Evolutionary conservation across 2,329 filamentous ascomycete species (phyloP), one percentile per base, ranked within the genome.

Genomic region (Daldinia eschscholtzii): DNA sequence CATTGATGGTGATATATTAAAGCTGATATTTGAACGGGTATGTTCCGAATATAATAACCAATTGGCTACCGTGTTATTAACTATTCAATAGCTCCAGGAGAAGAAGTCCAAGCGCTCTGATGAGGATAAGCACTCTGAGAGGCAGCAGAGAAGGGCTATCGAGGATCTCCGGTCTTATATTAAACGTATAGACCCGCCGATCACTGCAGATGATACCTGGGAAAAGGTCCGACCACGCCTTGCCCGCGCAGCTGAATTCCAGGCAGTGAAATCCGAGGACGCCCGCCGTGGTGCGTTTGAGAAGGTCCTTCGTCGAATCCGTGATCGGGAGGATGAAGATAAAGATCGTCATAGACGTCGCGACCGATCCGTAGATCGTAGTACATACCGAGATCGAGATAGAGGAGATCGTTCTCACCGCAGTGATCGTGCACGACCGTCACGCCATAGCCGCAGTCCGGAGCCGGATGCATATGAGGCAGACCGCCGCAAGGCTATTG

Each of bases 401-500:
- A 83, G 85, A 80, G 86, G 87, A 83, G 89, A 91, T 81, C 85
- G 88, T 82, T 85, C 87, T 81, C 87, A 90, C 80, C 88, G 88
- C 72, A 83, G 83, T 76, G 77, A 79, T 67, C 83, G 84, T 74
- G 84, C 82, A 73, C 87, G 88, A 76, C 81, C 84, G 76, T 81
- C 82, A 73, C 85, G 93, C 74, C 88, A 89, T 74, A 97, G 93
- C 78, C 93, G 94, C 75, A 94, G 92, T 74, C 94, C 94, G n/a
- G 96, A 98, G 80, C 88, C 89, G 65, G 94, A 99, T 82, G 89
- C 93, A 20, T 99, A 99, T 80, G 96, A 98, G 81, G 96, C 94
- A 67, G 96, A 99, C 79, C 90, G 96, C 72, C 92, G 94, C 76
- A 96, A 95, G 80, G 95, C 95, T 48, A 94, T 96, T 77, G 94